Base-by-base conservation (phyloP, 345 rosid genomes). In the Populus ilicifolia region DNA sequence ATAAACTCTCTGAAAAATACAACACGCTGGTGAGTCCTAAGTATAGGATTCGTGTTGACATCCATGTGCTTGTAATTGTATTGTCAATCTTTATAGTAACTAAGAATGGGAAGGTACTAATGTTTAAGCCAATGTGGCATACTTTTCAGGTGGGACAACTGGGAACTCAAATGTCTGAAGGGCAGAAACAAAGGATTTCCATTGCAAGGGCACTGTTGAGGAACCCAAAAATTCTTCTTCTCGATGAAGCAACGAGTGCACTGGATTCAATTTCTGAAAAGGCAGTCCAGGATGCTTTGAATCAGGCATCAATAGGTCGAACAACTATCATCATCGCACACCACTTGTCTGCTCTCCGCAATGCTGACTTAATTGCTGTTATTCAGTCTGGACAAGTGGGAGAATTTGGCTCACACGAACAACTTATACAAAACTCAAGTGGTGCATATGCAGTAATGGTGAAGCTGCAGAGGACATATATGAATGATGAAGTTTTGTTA, bases 101-200 rank as follows among this genome's bases (percentile, higher is more conserved):
- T 50, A 50, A 5, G 56, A 50, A 16, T 18, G 20, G 7, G 56
- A 18, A 50, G 20, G 56, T 17, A 5, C 21, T 50, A 18, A 20
- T 18, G n/a, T 52, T 27, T 14, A 33, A 25, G 35, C 38, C 39
- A 65, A 17, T 65, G 35, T 65, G 14, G 41, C 29, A 9, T 35
- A 23, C 43, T 27, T 43, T 17, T 48, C 88, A 86, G 91, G 88
- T 87, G 5, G 89, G 91, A 17, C 88, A 88, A 69, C 69, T 82
- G 4, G 89, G 89, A 38, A 29, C 82, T 43, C 89, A 85, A 71
- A 65, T 88, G 72, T 88, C 88, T 14, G 86, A 88, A 41, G 89
- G 91, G 65, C 86, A 87, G 52, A 89, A 89, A 82, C 91, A 89
- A 80, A 81, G 85, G 83, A 82, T 87, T 63, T 85, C 91, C 3